Conservation (phyloP, 176 grass and related monocot genomes). For the Triticum aestivum region IWGSC_CS_RefSeq_v2.1 NC_057809.1:101485777-101486276, state of each 20-base stretch:
- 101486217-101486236: neutral
- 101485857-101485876: slow-evolving; percentile 14
- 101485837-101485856: slow-evolving; percentile 36
- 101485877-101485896: slow-evolving; percentile 43
- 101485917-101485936: neutral
- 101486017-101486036: slow-evolving; percentile 16
- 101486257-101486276: no score
- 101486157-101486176: slow-evolving; percentile 28
- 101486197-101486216: neutral
- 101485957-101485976: neutral
- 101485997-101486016: slow-evolving; percentile 16
- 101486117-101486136: neutral
- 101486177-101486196: slow-evolving; percentile 21
- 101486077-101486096: slow-evolving; percentile 6
- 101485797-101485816: slow-evolving; percentile 12
- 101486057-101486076: slow-evolving; percentile 23
- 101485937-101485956: neutral
- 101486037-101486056: slow-evolving; percentile 28
- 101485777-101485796: slow-evolving; percentile 5
- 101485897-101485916: slow-evolving; percentile 31
- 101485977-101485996: slow-evolving; percentile 22
- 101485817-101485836: neutral
- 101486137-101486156: slow-evolving; percentile 28
- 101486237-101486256: no score
- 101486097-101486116: slow-evolving; percentile 10